These are phyloP conservation scores for Colletotrichum nymphaeae DNA, from an alignment of 2,329 filamentous ascomycete species.

Conservation along the genomic window DNA sequence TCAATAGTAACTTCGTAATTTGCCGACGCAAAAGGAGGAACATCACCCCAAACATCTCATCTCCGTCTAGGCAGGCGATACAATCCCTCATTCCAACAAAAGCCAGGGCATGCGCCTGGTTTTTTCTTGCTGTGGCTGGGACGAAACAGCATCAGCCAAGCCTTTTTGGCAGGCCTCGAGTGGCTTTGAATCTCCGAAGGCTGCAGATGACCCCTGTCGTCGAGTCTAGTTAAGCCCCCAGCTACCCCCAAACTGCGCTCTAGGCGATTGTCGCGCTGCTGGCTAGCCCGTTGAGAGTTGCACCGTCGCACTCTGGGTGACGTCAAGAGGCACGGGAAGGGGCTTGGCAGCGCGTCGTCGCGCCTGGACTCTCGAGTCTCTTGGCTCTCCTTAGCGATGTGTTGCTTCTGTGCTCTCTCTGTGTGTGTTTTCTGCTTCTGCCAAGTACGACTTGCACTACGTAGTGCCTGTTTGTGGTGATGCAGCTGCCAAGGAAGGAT, in stretches of 20 bases:
- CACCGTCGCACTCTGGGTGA: slow-evolving; percentile 5
- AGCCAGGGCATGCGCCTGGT: background rate
- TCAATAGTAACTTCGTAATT: too few species aligned
- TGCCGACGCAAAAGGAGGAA: too few species aligned
- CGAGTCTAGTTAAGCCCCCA: background rate
- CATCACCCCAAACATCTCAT: background rate
- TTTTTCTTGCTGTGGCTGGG: slow-evolving; percentile 15
- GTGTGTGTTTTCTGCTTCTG: background rate
- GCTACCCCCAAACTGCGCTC: background rate
- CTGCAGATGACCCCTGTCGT: background rate
- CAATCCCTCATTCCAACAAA: background rate
- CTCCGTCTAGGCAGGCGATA: background rate
- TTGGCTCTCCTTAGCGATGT: background rate
- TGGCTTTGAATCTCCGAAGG: background rate
- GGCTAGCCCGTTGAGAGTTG: background rate
- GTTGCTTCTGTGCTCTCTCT: background rate
- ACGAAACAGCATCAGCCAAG: slow-evolving; percentile 30
- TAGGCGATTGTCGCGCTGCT: background rate
- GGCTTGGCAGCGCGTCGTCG: slow-evolving; percentile 11
- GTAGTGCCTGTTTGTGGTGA: background rate
- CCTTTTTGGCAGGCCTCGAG: slow-evolving; percentile 21
- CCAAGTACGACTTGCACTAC: background rate
- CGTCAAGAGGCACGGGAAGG: slow-evolving; percentile 5
- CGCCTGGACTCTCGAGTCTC: background rate
- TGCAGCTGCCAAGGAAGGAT: slow-evolving; percentile 9